Evolutionary conservation across 768 basidiomycete species (phyloP), one percentile per base, ranked within the genome.

Genomic region (Leccinum broughii): DNA sequence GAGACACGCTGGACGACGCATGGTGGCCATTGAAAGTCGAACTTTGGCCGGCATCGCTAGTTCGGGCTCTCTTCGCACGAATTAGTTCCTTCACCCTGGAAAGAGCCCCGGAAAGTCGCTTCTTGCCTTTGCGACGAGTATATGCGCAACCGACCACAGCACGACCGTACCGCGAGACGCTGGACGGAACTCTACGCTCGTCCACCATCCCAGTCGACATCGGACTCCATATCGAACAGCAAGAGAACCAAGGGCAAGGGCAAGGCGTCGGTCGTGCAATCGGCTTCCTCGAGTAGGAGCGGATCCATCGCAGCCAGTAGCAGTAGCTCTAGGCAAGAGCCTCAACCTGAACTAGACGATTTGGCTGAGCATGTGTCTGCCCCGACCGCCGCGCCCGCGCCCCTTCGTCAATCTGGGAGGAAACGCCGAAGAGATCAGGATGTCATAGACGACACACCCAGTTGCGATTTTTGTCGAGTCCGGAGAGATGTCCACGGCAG

Each of bases 121-220:
- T 28, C 28, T 28, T 28, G 28, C 28, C 28, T 28, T 28, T 28
- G 28, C 28, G 28, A 28, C 28, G 85, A 90, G 66, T 92, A 86
- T 66, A 73, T 77, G 9, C 82, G 84, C 22, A 84, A 87, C 68
- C 84, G 90, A 54, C 80, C 80, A 55, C 79, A 81, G 56, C 92
- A 95, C 71, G 92, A 95, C 70, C 76, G 78, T 14, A 93, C 83
- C 1, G 93, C 93, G 4, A 83, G 85, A 37, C 81, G 87, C 61
- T 94, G 92, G 91, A 91, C 89, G 1, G 78, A 84, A 49, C 70
- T 85, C 14, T 90, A 88, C 67, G 91, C 91, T 0, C 77, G 71
- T n/a, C 84, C 82, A 11, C 71, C 77, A 8, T 49, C 73, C 11
- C 62, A 69, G 8, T 62, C 71, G 4, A 48, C 64, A 13, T 54